Conservation (phyloP, 202 grass and related monocot species). For the Schoenoplectus tabernaemontani region DNA sequence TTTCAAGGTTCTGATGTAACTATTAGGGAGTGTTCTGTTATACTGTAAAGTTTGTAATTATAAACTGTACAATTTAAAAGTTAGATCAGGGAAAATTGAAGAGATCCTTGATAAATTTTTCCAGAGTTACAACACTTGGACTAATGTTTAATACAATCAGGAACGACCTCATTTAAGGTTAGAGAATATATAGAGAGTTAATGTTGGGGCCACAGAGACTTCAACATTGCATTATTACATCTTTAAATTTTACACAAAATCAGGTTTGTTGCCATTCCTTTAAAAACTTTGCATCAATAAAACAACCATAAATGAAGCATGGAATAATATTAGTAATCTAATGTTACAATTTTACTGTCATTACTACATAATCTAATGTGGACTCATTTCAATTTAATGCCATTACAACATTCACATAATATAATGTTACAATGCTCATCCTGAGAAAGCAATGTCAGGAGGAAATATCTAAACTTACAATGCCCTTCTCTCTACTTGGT, state of each 20-base stretch:
- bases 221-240: not conserved
- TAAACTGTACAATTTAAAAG: not conserved
- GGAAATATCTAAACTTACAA: not conserved
- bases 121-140: not conserved
- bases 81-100: too few relatives aligned
- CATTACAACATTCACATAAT: slow-evolving; percentile 10
- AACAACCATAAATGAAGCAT: not conserved
- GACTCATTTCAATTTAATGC: not conserved
- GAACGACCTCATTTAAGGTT: not conserved
- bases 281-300: too few relatives aligned
- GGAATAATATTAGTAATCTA: not conserved
- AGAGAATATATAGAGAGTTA: not conserved
- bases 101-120: not conserved
- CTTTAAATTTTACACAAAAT: not conserved
- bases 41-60: not conserved
- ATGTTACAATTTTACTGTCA: not conserved
- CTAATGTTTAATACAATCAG: too few relatives aligned
- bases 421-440: not conserved
- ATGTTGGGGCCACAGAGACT: not conserved
- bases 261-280: not conserved
- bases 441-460: not conserved
- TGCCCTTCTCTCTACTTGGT: not conserved
- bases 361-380: not conserved
- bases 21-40: not conserved
- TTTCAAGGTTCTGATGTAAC: not conserved